phyloP scores from a whole-genome alignment of 83 land plant species.

The Picea abies region DNA sequence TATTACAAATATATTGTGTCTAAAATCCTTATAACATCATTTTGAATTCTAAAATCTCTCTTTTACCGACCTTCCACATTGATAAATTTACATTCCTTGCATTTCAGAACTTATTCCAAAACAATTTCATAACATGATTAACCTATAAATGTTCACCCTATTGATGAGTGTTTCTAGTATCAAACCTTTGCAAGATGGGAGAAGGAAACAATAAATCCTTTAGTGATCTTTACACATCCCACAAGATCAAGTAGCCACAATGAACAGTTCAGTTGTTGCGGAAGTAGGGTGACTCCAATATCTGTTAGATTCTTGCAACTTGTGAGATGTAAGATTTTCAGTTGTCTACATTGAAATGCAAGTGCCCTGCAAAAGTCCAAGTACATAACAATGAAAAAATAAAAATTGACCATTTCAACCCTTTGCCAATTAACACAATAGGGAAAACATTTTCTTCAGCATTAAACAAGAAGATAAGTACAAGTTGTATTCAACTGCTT shows the following conservation, averaged over 20 bases:
- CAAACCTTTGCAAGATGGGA: conserved; percentile 6
- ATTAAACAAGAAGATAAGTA: neutral
- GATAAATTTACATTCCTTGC: neutral
- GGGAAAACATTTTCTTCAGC: neutral
- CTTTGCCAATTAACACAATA: neutral
- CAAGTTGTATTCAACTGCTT: neutral
- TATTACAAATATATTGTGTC: too few relatives aligned
- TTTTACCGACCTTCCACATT: neutral
- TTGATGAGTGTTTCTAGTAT: neutral
- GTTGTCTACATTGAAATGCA: conserved; percentile 13
- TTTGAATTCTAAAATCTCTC: too few relatives aligned
- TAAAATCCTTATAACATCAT: too few relatives aligned
- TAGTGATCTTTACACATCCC: conserved; percentile 1
- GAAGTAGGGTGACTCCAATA: conserved; percentile 5
- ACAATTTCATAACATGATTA: neutral
- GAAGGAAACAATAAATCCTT: neutral
- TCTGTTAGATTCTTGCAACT: conserved; percentile 7
- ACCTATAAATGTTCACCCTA: neutral
- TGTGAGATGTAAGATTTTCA: conserved; percentile 9
- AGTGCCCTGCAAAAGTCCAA: conserved; percentile 9
- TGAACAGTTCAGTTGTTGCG: neutral
- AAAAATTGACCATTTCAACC: neutral
- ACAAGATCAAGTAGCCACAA: neutral
- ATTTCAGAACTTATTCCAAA: neutral
- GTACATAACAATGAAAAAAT: neutral